A percentile compares a stretch with the other conserved stretches of the same genome.
Evolutionary conservation across 1,139 yeast species (phyloP).

Genomic region (Trichomonascaceae sp.): DNA sequence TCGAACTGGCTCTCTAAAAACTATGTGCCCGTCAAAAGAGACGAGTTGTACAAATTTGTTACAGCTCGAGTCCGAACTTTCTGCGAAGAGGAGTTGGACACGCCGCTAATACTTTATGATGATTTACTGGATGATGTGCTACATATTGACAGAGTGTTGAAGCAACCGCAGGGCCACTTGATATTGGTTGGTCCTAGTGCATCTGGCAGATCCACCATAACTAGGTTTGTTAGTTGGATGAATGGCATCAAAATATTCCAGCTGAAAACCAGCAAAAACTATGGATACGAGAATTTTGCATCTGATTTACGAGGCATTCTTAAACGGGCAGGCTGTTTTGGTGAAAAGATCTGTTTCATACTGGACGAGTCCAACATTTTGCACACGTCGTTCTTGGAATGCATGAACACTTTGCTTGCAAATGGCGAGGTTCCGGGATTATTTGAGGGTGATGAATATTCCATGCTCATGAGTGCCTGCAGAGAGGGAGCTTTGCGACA

Average conservation of each 20-base stretch:
- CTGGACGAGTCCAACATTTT: slow-evolving; percentile 76
- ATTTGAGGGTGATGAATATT: slow-evolving; percentile 69
- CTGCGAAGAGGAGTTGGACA: slow-evolving; percentile 62
- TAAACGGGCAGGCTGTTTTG: slow-evolving; percentile 43
- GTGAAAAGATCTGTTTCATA: slow-evolving; percentile 64
- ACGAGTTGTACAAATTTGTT: slow-evolving; percentile 49
- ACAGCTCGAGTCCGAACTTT: slow-evolving; percentile 62
- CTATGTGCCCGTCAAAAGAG: slow-evolving; percentile 52
- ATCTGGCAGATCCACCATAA: slow-evolving; percentile 70
- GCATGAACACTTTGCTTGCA: slow-evolving; percentile 88
- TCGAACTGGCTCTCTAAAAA: slow-evolving; percentile 69
- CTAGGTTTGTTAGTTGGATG: slow-evolving; percentile 87
- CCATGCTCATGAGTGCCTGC: slow-evolving; percentile 50
- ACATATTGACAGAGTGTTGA: slow-evolving; percentile 73
- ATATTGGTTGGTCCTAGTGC: slow-evolving; percentile 83
- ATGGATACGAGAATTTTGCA: slow-evolving; percentile 62
- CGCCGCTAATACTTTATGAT: slow-evolving; percentile 57
- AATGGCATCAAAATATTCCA: slow-evolving; percentile 65
- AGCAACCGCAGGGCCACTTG: slow-evolving; percentile 86
- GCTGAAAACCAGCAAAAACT: slow-evolving; percentile 51
- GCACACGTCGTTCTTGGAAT: slow-evolving; percentile 75
- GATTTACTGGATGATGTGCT: slow-evolving; percentile 70
- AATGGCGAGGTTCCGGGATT: slow-evolving; percentile 91
- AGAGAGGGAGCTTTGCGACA: slow-evolving; percentile 52
- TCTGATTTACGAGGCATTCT: slow-evolving; percentile 52